Percentiles rank a stretch among this genome's conserved stretches.
Conservation (phyloP, 176 grass and related monocot species). For the Bolboschoenus planiculmis region DNA sequence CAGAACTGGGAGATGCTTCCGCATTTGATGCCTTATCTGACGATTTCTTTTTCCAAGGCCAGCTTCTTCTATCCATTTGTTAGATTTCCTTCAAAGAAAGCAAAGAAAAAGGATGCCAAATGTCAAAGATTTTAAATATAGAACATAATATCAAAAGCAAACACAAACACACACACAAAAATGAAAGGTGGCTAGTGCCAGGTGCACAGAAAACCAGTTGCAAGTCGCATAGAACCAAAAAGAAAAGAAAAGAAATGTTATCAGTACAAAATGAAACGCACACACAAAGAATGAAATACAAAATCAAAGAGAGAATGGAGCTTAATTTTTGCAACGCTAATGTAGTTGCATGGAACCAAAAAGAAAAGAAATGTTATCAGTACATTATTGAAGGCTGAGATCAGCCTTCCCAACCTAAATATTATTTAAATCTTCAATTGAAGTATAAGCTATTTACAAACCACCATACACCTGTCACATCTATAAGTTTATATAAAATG, state of each 20-base stretch:
- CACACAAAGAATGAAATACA: background rate
- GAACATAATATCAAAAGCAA: background rate
- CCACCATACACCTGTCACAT: constrained; percentile 2
- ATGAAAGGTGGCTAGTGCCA: background rate
- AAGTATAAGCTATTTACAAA: background rate
- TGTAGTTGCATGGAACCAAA: background rate
- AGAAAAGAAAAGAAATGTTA: too few relatives aligned
- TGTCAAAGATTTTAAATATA: background rate
- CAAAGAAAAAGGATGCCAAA: constrained; percentile 8
- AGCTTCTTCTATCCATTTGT: constrained; percentile 83
- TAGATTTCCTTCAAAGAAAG: background rate
- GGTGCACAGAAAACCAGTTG: background rate
- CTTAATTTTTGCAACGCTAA: background rate
- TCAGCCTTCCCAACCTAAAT: background rate
- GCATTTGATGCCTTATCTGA: constrained; percentile 63
- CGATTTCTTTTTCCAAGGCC: constrained; percentile 99
- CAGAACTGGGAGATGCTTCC: constrained; percentile 36
- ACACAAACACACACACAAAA: background rate
- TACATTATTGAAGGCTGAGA: background rate
- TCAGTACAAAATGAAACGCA: too few relatives aligned
- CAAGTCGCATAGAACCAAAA: too few relatives aligned
- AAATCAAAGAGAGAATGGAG: background rate
- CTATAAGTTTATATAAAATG: background rate
- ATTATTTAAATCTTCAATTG: background rate
- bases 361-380: background rate